Conservation (phyloP, 2,329 filamentous ascomycete genomes). For the Sclerotiophoma versabilis region DNA sequence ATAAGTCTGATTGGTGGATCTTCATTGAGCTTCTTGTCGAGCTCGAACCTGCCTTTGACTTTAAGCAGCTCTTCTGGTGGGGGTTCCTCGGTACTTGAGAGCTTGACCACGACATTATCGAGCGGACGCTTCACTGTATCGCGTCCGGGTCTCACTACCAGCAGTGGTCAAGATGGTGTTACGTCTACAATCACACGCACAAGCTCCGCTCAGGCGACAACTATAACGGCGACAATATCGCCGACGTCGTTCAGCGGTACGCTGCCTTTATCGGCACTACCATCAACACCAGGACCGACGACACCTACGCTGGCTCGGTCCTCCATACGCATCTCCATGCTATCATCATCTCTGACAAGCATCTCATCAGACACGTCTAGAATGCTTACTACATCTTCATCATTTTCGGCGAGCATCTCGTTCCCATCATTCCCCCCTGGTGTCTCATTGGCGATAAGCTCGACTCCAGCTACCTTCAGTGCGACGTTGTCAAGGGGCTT, state of each 20-base stretch:
- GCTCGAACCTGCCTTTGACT: neutral
- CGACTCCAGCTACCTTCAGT: no score
- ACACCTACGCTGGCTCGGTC: neutral
- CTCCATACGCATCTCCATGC: neutral
- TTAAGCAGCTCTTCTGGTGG: neutral
- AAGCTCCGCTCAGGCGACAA: neutral
- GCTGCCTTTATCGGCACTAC: neutral
- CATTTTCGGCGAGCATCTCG: neutral
- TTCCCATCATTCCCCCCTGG: no score
- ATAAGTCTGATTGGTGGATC: neutral
- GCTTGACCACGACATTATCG: neutral
- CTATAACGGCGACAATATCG: neutral
- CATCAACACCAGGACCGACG: neutral
- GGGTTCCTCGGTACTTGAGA: neutral
- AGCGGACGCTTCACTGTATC: conserved; percentile 15
- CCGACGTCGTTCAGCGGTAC: neutral
- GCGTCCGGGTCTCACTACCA: neutral
- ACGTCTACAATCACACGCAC: neutral
- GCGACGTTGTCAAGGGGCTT: no score
- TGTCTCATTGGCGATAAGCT: no score
- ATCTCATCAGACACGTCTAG: neutral
- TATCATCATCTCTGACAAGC: neutral
- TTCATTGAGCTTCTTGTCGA: neutral
- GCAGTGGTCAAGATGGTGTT: neutral
- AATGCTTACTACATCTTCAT: neutral